Base-by-base conservation (phyloP, 2,329 filamentous ascomycete genomes). In the Colletotrichum sp. region DNA sequence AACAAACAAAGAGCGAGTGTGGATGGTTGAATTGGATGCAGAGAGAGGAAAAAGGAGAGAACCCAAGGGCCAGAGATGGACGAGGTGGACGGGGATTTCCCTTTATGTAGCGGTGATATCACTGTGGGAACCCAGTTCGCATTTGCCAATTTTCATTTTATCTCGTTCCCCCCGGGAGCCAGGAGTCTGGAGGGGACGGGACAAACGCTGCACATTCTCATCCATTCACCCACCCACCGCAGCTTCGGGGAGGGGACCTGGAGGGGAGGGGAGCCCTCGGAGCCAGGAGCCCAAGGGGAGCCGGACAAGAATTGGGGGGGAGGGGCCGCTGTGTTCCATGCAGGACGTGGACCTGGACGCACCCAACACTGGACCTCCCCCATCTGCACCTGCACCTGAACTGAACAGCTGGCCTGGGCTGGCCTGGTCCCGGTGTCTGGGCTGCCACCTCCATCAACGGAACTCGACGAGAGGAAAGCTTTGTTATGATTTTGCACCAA, bases 101-200 rank as follows among this genome's bases (percentile, higher is more conserved):
- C 74, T 76, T 76, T 76, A 76, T 52, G 43, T 76, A 76, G 71
- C 71, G 74, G 74, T 76, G 74, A 76, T 75, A 75, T 75, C 73
- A 76, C 74, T 76, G 74, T 76, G 74, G 74, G 70, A 76, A 76
- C 74, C 71, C 65, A 69, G 71, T 39, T 76, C 70, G 74, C 74
- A 76, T 76, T 73, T 75, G 64, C 74, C 71, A 76, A 76, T 75
- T 76, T 76, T 76, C 70, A 76, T 74, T 76, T 76, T 60, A 69
- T 69, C 70, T 69, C 64, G 71, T 74, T 55, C 74, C 70, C 69
- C 57, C 69, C 68, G 72, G 26, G 59, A n/a, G 59, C 43, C 43
- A 52, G 43, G n/a, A 21, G 68, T 71, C 43, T 59, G 67, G 43
- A 55, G 71, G 52, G 16, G 68, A 57, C 59, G 57, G 63, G 66